Evolutionary conservation across 2,329 filamentous ascomycete genomes (phyloP).

Genomic region (Alternaria rosae): DNA sequence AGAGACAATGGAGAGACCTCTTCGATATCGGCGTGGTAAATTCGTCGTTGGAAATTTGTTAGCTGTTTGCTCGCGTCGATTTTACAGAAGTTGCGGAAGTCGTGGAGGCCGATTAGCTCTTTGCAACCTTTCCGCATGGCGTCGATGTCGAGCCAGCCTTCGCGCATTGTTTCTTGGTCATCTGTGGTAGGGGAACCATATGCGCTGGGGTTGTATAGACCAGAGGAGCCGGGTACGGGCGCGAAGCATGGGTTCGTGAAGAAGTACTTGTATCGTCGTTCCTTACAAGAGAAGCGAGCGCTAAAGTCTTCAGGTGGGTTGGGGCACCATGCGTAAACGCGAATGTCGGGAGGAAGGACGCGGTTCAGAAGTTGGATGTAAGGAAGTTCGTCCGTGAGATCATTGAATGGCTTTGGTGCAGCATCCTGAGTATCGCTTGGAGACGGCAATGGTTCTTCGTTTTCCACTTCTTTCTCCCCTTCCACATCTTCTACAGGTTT

Average conservation of each 20-base stretch:
- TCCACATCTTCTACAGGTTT: slow-evolving; percentile 10
- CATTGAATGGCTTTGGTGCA: slow-evolving; percentile 61
- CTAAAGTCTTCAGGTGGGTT: slow-evolving; percentile 80
- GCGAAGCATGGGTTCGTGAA: slow-evolving; percentile 92
- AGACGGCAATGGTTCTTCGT: not conserved
- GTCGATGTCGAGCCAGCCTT: slow-evolving; percentile 84
- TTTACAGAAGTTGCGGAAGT: slow-evolving; percentile 98
- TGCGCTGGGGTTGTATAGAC: slow-evolving; percentile 51
- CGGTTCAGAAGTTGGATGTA: slow-evolving; percentile 87
- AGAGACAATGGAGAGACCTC: slow-evolving; percentile 39
- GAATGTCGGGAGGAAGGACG: slow-evolving; percentile 87
- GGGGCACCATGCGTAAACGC: slow-evolving; percentile 92
- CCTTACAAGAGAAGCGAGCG: slow-evolving; percentile 89
- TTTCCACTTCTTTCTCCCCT: not conserved
- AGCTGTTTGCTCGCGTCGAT: slow-evolving; percentile 90
- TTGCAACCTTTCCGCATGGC: slow-evolving; percentile 85
- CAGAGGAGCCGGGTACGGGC: slow-evolving; percentile 66
- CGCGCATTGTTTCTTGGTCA: slow-evolving; percentile 26
- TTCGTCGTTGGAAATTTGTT: slow-evolving; percentile 78
- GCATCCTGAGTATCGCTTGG: slow-evolving; percentile 19
- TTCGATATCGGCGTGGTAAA: slow-evolving; percentile 82
- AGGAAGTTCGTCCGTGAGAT: slow-evolving; percentile 79
- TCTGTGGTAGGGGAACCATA: not conserved
- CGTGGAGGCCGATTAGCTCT: slow-evolving; percentile 81
- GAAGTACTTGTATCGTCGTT: slow-evolving; percentile 94